Evolutionary conservation across 2,329 filamentous ascomycete genomes (phyloP), one percentile per base, ranked within the genome.

Genomic region (Cladosporium sp.): DNA sequence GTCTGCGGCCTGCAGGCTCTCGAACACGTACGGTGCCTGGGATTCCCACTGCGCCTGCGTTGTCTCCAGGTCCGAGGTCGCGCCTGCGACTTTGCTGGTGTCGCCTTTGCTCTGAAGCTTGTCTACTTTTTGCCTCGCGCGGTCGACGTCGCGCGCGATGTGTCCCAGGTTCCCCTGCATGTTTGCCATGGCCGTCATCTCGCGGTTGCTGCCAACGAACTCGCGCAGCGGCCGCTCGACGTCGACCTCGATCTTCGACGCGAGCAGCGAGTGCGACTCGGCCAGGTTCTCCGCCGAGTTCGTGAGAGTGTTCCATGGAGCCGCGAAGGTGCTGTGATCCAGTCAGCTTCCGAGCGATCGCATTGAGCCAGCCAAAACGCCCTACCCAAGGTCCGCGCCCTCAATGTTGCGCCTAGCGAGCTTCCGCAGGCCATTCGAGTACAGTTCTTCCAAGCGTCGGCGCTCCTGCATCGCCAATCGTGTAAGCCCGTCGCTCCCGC

Each of bases 11-110:
- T 98, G 93, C 22, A 98, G 80, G 56, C 85, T 87, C 71, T 98
- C 93, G 66, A 95, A 96, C 56, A 96, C 86, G 70, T 89, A 97
- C 1, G 93, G 93, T 11, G 93, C 89, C 69, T 95, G 90, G 1
- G 89, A 90, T 52, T 95, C 85, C 93, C 93, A 98, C 67, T 95
- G 87, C 59, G 85, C 80, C 42, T 78, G 82, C n/a, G 89, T 86
- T 55, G 83, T 83, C 58, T 95, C 87, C 41, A 95, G 81, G 58
- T 84, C 85, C 14, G 82, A 76, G 9, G 82, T 78, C 10, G 89
- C 90, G 57, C 79, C 79, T 41, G 90, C 87, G 37, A 93, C 81
- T 70, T 93, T 95, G 54, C 83, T 82, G 2, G 85, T 79, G 62
- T 83, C 90, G 56, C 87, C 89, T 70, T 92, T 95, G 66, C 80